Percentiles rank a stretch among this genome's conserved stretches.
Evolutionary conservation across 2,329 filamentous ascomycete species (phyloP).

Genomic region (Sphaerostilbella broomeana): DNA sequence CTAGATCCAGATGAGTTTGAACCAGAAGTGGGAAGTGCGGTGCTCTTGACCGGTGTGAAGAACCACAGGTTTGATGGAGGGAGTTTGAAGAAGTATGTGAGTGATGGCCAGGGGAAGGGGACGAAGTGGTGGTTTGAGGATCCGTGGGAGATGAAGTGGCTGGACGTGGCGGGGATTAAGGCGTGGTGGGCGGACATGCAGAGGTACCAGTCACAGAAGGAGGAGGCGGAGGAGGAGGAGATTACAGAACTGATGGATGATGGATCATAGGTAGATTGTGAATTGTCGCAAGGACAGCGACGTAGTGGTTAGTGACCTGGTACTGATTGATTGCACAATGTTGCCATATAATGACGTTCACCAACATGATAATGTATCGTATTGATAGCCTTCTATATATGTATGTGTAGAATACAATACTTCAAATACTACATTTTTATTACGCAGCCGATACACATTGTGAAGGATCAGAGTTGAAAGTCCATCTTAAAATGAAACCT

Average conservation of each 20-base stretch:
- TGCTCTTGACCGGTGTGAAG: conserved; percentile 49
- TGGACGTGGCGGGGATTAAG: conserved; percentile 39
- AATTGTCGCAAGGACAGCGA: no score
- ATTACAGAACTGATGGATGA: no score
- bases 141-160: conserved; percentile 42
- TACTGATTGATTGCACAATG: no score
- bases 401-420: not conserved
- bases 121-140: conserved; percentile 47
- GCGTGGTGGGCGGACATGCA: conserved; percentile 37
- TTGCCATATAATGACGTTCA: no score
- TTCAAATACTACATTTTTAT: no score
- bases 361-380: not conserved
- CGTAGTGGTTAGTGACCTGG: no score
- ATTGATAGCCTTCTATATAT: not conserved
- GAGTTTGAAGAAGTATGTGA: conserved; percentile 39
- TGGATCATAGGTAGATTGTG: no score
- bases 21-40: conserved; percentile 41
- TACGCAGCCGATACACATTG: no score
- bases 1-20: conserved; percentile 44
- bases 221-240: not conserved
- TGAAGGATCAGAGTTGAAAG: no score
- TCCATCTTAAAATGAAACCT: no score
- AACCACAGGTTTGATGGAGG: conserved; percentile 49
- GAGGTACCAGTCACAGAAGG: not conserved
- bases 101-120: conserved; percentile 29